Conservation (phyloP, 768 basidiomycete species). For the Butyriboletus loyo region DNA sequence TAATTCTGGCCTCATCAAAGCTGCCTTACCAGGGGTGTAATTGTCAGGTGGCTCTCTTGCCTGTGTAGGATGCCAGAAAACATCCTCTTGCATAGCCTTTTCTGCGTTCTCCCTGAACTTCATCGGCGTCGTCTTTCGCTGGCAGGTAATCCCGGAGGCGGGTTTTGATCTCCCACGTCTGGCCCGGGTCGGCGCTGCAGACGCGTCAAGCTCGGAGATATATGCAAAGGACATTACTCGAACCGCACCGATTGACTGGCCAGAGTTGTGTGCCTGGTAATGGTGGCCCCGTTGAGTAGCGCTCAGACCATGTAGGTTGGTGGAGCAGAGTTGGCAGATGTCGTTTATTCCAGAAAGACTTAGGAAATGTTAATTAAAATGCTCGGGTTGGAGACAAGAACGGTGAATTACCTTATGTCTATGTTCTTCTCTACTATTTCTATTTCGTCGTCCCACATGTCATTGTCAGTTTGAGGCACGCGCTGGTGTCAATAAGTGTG, state of each 20-base stretch:
- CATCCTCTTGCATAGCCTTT: slow-evolving; percentile 34
- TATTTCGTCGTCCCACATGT: slow-evolving; percentile 28
- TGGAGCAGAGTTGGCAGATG: slow-evolving; percentile 52
- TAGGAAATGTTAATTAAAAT: background rate
- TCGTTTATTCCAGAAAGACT: slow-evolving; percentile 21
- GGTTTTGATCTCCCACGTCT: slow-evolving; percentile 16
- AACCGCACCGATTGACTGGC: slow-evolving; percentile 15
- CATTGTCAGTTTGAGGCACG: slow-evolving; percentile 2
- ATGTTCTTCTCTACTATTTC: slow-evolving; percentile 17
- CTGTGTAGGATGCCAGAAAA: slow-evolving; percentile 63
- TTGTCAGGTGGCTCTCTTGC: slow-evolving; percentile 46
- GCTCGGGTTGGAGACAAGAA: background rate
- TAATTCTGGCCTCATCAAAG: background rate
- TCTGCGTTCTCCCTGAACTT: slow-evolving; percentile 13
- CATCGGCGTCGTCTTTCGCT: background rate
- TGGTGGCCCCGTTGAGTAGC: slow-evolving; percentile 46
- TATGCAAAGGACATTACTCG: background rate
- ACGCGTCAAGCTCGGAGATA: background rate
- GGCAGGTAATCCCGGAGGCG: background rate
- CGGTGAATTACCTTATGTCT: slow-evolving; percentile 10
- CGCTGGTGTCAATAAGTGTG: slow-evolving; percentile 9
- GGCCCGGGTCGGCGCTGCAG: slow-evolving; percentile 9
- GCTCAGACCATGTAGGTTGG: slow-evolving; percentile 39
- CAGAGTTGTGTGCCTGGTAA: slow-evolving; percentile 48
- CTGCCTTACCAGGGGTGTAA: slow-evolving; percentile 64